Evolutionary conservation across 345 rosid genomes (phyloP).

Genomic region (Adansonia digitata): DNA sequence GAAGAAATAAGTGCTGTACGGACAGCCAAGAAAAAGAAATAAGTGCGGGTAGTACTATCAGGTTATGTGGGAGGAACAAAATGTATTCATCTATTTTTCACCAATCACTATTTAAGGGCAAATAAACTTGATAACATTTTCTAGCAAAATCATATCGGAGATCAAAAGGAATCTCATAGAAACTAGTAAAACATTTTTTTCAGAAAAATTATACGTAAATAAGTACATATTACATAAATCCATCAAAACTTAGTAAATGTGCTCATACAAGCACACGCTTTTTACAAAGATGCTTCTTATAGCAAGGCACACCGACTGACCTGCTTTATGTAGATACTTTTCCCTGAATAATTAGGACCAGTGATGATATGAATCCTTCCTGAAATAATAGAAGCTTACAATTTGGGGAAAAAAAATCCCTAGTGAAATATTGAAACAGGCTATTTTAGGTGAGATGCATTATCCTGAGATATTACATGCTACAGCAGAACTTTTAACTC

Average conservation of each 20-base stretch:
- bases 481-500: conserved; percentile 9
- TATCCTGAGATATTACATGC: conserved; percentile 11
- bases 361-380: conserved; percentile 81
- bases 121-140: not conserved
- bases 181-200: not conserved
- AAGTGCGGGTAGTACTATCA: too few species aligned
- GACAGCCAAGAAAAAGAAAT: not conserved
- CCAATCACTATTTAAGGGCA: not conserved
- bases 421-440: not conserved
- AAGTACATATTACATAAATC: not conserved
- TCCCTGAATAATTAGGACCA: conserved; percentile 97
- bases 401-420: conserved; percentile 13
- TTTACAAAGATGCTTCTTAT: not conserved
- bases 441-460: not conserved
- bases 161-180: not conserved
- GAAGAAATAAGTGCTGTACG: not conserved
- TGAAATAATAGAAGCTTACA: conserved; percentile 21
- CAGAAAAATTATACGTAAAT: not conserved
- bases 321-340: conserved; percentile 95
- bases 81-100: not conserved
- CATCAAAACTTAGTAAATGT: not conserved
- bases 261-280: not conserved
- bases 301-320: conserved; percentile 26
- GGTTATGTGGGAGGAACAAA: not conserved
- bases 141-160: not conserved